phyloP scores from a whole-genome alignment of 2,329 filamentous ascomycete genomes.

The Penicillium sp. region DNA sequence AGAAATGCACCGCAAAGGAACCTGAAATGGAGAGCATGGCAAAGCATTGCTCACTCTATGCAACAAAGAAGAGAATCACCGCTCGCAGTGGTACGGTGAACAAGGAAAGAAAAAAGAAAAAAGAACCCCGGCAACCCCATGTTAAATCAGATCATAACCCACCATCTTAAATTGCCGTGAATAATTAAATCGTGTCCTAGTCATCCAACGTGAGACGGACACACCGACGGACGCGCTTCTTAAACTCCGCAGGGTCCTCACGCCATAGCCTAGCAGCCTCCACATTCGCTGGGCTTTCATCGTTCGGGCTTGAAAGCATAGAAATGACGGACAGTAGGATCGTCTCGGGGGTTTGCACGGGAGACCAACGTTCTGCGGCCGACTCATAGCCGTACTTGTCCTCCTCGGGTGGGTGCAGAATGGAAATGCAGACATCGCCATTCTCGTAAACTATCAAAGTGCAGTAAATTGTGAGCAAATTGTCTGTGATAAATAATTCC shows the following conservation, averaged over 20 bases:
- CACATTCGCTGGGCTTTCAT: constrained; percentile 92
- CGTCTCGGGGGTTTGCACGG: constrained; percentile 91
- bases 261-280: constrained; percentile 88
- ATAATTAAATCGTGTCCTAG: constrained; percentile 37
- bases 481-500: background rate
- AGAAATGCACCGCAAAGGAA: constrained; percentile 6
- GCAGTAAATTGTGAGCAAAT: background rate
- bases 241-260: constrained; percentile 75
- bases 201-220: constrained; percentile 76
- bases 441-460: constrained; percentile 65
- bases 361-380: constrained; percentile 86
- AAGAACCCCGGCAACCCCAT: constrained; percentile 13
- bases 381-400: constrained; percentile 92
- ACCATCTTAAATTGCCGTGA: constrained; percentile 3
- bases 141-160: constrained; percentile 12
- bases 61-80: background rate
- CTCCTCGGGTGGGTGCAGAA: constrained; percentile 91
- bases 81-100: background rate
- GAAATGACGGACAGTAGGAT: constrained; percentile 91
- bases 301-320: constrained; percentile 87
- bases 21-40: constrained; percentile 5
- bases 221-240: constrained; percentile 71
- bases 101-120: background rate
- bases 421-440: constrained; percentile 93
- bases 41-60: constrained; percentile 15